Evolutionary conservation across 1,284 basidiomycete species (phyloP).

Genomic region (Ceratobasidium sp.): DNA sequence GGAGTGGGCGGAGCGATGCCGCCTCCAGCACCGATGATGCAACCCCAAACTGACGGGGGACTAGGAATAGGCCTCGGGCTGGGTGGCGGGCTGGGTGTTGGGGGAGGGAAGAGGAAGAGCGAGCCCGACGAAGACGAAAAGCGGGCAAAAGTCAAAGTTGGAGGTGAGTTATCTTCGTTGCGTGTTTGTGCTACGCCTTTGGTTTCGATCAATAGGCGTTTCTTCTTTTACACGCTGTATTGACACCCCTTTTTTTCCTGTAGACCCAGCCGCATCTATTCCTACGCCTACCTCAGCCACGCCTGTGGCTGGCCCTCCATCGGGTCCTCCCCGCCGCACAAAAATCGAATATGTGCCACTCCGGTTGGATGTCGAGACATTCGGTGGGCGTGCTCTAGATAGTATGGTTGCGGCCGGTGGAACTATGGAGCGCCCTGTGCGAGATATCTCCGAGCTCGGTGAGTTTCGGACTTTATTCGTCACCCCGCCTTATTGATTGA

Average conservation of each 20-base stretch:
- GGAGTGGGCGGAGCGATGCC: constrained; percentile 21
- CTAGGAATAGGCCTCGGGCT: neutral
- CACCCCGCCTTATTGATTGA: neutral
- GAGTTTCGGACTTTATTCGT: constrained; percentile 14
- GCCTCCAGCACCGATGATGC: constrained; percentile 24
- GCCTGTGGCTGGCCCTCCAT: constrained; percentile 6
- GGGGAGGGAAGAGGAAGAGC: constrained; percentile 17
- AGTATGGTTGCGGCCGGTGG: constrained; percentile 70
- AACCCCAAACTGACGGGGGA: neutral
- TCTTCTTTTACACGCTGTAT: neutral
- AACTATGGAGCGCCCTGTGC: constrained; percentile 62
- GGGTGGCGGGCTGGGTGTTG: neutral
- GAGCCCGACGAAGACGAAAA: constrained; percentile 34
- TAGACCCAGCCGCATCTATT: constrained; percentile 1
- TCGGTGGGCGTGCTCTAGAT: constrained; percentile 86
- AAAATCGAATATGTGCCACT: constrained; percentile 93
- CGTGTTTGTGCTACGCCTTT: neutral
- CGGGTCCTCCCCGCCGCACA: constrained; percentile 63
- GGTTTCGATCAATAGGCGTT: neutral
- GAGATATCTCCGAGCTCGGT: constrained; percentile 80
- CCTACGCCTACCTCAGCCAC: constrained; percentile 15
- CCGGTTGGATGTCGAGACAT: constrained; percentile 77
- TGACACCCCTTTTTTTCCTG: neutral
- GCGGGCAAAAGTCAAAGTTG: constrained; percentile 27
- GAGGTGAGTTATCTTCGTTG: constrained; percentile 9